phyloP scores from a whole-genome alignment of 306 rosid species.

The Lablab purpureus region DNA sequence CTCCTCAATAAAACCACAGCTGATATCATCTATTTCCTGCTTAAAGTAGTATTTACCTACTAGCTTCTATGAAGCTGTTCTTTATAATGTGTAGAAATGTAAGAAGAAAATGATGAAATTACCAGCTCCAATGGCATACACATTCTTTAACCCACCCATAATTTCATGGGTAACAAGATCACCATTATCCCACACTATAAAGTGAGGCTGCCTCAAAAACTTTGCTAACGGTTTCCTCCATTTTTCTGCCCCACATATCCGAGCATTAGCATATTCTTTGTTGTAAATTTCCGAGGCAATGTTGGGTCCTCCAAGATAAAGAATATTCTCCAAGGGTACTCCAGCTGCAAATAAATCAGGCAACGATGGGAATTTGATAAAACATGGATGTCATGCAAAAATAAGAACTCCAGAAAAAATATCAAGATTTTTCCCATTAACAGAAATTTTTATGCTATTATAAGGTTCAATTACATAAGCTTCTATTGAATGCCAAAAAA shows the following conservation, averaged over 20 bases:
- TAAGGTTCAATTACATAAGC: conserved; percentile 12
- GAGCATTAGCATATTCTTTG: conserved; percentile 96
- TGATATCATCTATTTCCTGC: background rate
- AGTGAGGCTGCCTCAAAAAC: conserved; percentile 93
- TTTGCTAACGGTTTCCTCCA: conserved; percentile 93
- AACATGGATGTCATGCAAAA: background rate
- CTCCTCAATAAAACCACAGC: background rate
- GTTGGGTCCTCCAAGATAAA: conserved; percentile 96
- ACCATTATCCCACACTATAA: conserved; percentile 93
- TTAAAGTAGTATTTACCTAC: background rate
- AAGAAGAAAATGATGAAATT: conserved; percentile 38
- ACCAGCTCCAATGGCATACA: conserved; percentile 99
- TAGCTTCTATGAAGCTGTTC: conserved; percentile 36
- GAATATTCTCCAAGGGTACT: conserved; percentile 83
- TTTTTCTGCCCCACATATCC: conserved; percentile 91
- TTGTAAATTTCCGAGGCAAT: conserved; percentile 95
- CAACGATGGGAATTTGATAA: background rate
- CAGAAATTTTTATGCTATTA: background rate
- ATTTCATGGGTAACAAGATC: conserved; percentile 98
- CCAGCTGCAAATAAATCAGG: conserved; percentile 70
- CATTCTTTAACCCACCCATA: conserved; percentile 98
- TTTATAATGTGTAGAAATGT: background rate
- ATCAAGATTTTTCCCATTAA: conserved; percentile 10
- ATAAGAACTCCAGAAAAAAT: conserved; percentile 12
- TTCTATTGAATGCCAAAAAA: background rate